phyloP scores from a whole-genome alignment of 768 basidiomycete genomes.

The Xerocomellus dryophilus region DNA sequence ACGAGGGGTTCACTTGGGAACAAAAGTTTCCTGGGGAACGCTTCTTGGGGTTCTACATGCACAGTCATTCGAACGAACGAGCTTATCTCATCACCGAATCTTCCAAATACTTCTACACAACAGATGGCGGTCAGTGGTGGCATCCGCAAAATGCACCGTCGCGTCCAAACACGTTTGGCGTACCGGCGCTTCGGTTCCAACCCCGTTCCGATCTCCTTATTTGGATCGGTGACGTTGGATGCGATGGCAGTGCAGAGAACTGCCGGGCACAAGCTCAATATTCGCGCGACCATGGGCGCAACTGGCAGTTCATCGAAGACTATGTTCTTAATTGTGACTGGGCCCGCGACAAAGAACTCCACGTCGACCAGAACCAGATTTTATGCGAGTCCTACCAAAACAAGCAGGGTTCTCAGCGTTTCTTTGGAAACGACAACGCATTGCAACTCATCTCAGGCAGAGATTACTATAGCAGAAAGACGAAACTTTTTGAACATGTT shows the following conservation, averaged over 20 bases:
- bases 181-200: slow-evolving; percentile 82
- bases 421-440: slow-evolving; percentile 55
- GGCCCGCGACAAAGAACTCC: slow-evolving; percentile 76
- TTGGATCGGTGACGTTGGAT: slow-evolving; percentile 80
- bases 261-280: slow-evolving; percentile 80
- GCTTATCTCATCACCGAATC: slow-evolving; percentile 85
- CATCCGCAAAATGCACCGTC: slow-evolving; percentile 52
- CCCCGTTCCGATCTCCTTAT: slow-evolving; percentile 81
- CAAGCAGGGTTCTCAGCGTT: slow-evolving; percentile 76
- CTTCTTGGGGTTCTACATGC: slow-evolving; percentile 86
- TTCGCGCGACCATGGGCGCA: slow-evolving; percentile 70
- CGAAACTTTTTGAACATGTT: slow-evolving; percentile 78
- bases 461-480: slow-evolving; percentile 68
- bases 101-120: slow-evolving; percentile 70
- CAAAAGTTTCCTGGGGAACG: slow-evolving; percentile 56
- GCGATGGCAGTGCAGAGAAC: slow-evolving; percentile 42
- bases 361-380: slow-evolving; percentile 83
- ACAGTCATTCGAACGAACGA: slow-evolving; percentile 71
- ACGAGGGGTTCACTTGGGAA: slow-evolving; percentile 92
- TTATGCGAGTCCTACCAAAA: slow-evolving; percentile 84
- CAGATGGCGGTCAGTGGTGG: slow-evolving; percentile 79
- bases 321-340: slow-evolving; percentile 93
- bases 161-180: slow-evolving; percentile 75
- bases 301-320: slow-evolving; percentile 73
- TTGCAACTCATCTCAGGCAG: slow-evolving; percentile 77